A percentile compares a stretch with the other conserved stretches of the same genome.
Evolutionary conservation across 2,329 filamentous ascomycete species (phyloP).

Genomic region (Zymoseptoria ardabiliae): DNA sequence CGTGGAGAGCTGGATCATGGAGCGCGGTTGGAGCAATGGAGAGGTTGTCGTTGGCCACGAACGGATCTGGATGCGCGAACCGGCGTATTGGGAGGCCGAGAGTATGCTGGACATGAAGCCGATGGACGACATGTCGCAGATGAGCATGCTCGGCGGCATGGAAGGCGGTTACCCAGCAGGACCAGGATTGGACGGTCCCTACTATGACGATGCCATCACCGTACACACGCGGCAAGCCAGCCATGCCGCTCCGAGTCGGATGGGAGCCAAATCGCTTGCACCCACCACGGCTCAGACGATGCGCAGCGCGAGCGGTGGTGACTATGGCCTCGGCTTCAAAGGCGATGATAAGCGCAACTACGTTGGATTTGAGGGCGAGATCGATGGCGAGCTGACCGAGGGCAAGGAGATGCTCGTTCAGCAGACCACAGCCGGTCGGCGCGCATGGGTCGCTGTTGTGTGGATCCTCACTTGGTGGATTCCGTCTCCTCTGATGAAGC

Average conservation of each 20-base stretch:
- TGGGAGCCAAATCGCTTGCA: slow-evolving; percentile 36
- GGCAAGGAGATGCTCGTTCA: slow-evolving; percentile 69
- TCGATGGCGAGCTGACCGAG: slow-evolving; percentile 72
- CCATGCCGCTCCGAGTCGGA: slow-evolving; percentile 38
- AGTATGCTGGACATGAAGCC: slow-evolving; percentile 87
- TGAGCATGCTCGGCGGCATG: slow-evolving; percentile 48
- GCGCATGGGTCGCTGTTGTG: slow-evolving; percentile 71
- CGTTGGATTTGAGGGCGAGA: slow-evolving; percentile 60
- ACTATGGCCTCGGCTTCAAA: slow-evolving; percentile 83
- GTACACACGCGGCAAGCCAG: slow-evolving; percentile 50
- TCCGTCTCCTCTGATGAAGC: slow-evolving; percentile 74
- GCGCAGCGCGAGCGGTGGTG: slow-evolving; percentile 49
- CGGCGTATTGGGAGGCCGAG: slow-evolving; percentile 96
- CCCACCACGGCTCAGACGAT: slow-evolving; percentile 57
- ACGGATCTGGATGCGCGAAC: slow-evolving; percentile 91
- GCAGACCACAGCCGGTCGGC: slow-evolving; percentile 55
- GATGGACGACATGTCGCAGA: slow-evolving; percentile 36
- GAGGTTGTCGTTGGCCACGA: slow-evolving; percentile 88
- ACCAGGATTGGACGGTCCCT: slow-evolving; percentile 35
- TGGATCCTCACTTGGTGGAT: slow-evolving; percentile 93
- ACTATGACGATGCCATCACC: slow-evolving; percentile 55
- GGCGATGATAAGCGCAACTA: slow-evolving; percentile 71
- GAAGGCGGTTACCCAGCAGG: slow-evolving; percentile 63
- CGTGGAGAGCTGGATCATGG: slow-evolving; percentile 87
- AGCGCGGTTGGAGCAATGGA: slow-evolving; percentile 96